Evolutionary conservation across 805 yeast species (phyloP), one percentile per base, ranked within the genome.

Genomic region (Nadsonia fulvescens): DNA sequence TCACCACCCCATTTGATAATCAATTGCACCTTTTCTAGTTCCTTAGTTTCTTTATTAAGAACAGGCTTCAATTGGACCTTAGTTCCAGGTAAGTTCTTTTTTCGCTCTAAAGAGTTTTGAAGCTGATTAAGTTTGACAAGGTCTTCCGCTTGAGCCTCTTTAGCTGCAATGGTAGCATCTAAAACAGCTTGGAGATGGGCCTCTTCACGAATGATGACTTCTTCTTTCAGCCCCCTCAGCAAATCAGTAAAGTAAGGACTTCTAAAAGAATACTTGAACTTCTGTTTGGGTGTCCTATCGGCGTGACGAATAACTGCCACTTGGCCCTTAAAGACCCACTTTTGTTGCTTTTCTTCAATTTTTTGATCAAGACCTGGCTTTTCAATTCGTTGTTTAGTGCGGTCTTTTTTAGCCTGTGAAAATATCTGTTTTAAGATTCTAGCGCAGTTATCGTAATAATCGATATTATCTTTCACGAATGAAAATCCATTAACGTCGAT

Each of bases 1-100:
- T 89, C 99, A 36, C 99, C 99, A 40, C 98, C 98, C 98, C 98
- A 89, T 48, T 89, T 89, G 40, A 89, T 58, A 34, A 89, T 91
- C 35, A 89, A 71, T 50, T 89, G 98, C 13, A 86, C 95, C 46
- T 89, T 89, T 37, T 86, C 95, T 12, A 89, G 89, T 17, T 72
- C 70, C 8, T 39, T 46, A 9, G 30, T 32, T 18, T 65, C 71
- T 32, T 58, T 61, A 20, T 66, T 70, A 30, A 83, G 44, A 3
- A 86, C 71, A 0, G 99, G 99, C 47, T 89, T 89, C 40, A 89
- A 54, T 53, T 89, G 99, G 34, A 89, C 75, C 46, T 89, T 89
- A 0, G 99, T 89, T 6, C 99, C 99, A 1, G 96, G 95, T 39
- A 89, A 72, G 26, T 66, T 58, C 59, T 83, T 61, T 40, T 89